A percentile compares a stretch with the other conserved stretches of the same genome.
Conservation (phyloP, 495 filamentous ascomycete species). For the Penicillium daleae region DNA sequence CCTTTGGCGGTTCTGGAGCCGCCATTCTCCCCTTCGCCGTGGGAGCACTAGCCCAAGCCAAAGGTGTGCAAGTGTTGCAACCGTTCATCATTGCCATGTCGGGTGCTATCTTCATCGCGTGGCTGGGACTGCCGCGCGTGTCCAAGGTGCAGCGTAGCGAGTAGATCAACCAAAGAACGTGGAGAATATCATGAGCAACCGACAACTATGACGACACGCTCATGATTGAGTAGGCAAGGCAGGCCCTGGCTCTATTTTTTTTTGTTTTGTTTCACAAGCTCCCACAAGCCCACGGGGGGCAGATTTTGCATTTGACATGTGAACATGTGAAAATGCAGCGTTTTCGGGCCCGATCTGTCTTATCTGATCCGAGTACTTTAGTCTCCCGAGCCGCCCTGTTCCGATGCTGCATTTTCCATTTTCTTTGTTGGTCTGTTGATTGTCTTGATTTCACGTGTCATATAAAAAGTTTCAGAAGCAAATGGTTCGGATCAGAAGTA, state of each 20-base stretch:
- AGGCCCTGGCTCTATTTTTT: not conserved
- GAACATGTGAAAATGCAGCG: conserved; percentile 22
- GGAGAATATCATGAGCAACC: not conserved
- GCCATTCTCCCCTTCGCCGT: conserved; percentile 84
- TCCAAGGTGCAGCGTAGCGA: conserved; percentile 26
- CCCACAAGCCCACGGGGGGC: not conserved
- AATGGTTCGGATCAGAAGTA: not conserved
- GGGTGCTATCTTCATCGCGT: conserved; percentile 58
- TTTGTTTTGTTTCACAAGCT: conserved; percentile 1
- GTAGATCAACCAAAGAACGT: not conserved
- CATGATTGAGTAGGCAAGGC: not conserved
- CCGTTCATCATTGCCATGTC: conserved; percentile 74
- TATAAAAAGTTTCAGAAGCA: not conserved
- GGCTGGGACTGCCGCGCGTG: conserved; percentile 50
- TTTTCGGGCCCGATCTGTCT: conserved; percentile 15
- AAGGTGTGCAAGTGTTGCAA: conserved; percentile 78
- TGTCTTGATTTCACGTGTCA: conserved; percentile 3
- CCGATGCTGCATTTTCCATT: conserved; percentile 2
- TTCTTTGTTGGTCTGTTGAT: not conserved
- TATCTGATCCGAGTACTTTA: conserved; percentile 28
- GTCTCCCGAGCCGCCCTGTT: conserved; percentile 17
- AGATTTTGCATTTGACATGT: conserved; percentile 14
- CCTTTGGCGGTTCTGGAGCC: conserved; percentile 78
- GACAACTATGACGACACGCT: not conserved
- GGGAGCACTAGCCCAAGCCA: conserved; percentile 79